Base-by-base conservation (phyloP, 768 basidiomycete species). In the Cyclocybe cylindracea region DNA sequence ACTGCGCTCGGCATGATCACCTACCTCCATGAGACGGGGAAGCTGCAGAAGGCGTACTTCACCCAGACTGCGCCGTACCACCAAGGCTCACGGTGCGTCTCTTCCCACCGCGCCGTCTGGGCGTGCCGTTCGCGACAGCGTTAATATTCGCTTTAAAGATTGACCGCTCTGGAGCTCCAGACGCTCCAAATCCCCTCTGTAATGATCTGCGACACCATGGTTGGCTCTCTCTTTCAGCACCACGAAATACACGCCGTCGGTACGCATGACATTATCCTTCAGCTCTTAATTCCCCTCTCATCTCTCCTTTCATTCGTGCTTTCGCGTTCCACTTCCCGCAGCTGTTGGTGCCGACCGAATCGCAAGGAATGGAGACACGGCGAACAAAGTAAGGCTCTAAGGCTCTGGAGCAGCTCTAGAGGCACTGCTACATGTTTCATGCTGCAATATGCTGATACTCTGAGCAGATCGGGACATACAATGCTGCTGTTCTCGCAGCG, bases 201-300 rank as follows among this genome's bases (percentile, higher is more conserved):
- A 4, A 96, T 98, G 93, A 87, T 98, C 43, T 96, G 94, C 64
- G 96, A 98, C 64, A 96, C 92, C 34, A 97, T 97, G 90, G 91
- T 98, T 13, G 96, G 96, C 7, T 95, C 93, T 1, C 72, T 98
- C 46, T 91, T 98, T 75, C 92, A 95, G 64, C 84, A 94, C 64
- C 79, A 90, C 64, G 69, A 78, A 16, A 91, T 95, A 46, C 89
- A 94, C 61, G 91, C 86, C 24, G 84, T 94, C 48, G 84, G 89
- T 90, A 55, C 58, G 84, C 47, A 50, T 45, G 42, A 48, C 24
- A 35, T 44, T 24, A 3, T 16, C 10, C 33, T 41, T 49, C n/a
- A 18, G 18, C n/a, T n/a, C n/a, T n/a, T n/a, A n/a, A n/a, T n/a
- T n/a, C n/a, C 19, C 29, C 43, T 14, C 24, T 44, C 32, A 19